Evolutionary conservation across 2,329 filamentous ascomycete species (phyloP).

Genomic region (Calonectria pseudoreteaudii): DNA sequence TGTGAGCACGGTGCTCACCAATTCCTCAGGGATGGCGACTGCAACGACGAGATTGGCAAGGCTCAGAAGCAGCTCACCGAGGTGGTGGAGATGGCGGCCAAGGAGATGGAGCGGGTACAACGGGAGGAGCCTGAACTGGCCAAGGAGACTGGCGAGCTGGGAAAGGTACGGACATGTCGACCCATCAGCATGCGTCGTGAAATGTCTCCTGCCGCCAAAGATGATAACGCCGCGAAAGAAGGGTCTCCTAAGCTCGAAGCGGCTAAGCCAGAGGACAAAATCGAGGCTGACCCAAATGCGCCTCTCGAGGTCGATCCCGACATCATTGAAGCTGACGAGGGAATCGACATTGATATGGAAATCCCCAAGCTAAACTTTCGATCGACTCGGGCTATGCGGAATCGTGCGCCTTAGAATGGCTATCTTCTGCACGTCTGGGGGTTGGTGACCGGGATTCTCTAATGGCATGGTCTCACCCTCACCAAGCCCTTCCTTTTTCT

Average conservation of each 20-base stretch:
- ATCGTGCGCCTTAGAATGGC: slow-evolving; percentile 43
- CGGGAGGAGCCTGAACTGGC: slow-evolving; percentile 63
- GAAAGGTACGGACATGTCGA: slow-evolving; percentile 61
- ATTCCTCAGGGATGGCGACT: slow-evolving; percentile 88
- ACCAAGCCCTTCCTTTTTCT: slow-evolving; percentile 12
- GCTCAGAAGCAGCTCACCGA: slow-evolving; percentile 74
- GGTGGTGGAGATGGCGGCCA: slow-evolving; percentile 70
- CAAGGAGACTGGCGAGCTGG: slow-evolving; percentile 52
- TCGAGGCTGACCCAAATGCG: slow-evolving; percentile 26
- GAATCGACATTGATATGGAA: slow-evolving; percentile 52
- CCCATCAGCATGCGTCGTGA: slow-evolving; percentile 66
- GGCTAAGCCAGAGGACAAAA: slow-evolving; percentile 29
- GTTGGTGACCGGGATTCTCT: slow-evolving; percentile 30
- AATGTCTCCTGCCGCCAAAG: slow-evolving; percentile 45
- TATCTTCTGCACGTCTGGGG: slow-evolving; percentile 35
- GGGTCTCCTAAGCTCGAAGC: slow-evolving; percentile 42
- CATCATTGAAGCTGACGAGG: slow-evolving; percentile 56
- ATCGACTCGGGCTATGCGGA: slow-evolving; percentile 55
- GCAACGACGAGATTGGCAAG: slow-evolving; percentile 78
- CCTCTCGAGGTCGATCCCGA: slow-evolving; percentile 49
- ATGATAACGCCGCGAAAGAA: slow-evolving; percentile 40
- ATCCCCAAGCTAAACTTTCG: slow-evolving; percentile 55
- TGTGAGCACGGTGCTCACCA: slow-evolving; percentile 91
- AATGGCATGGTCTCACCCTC: slow-evolving; percentile 6
- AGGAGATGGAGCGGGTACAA: slow-evolving; percentile 68